Evolutionary conservation across 176 grass and related monocot species (phyloP), one percentile per base, ranked within the genome.

Genomic region (Tuctoria greenei): DNA sequence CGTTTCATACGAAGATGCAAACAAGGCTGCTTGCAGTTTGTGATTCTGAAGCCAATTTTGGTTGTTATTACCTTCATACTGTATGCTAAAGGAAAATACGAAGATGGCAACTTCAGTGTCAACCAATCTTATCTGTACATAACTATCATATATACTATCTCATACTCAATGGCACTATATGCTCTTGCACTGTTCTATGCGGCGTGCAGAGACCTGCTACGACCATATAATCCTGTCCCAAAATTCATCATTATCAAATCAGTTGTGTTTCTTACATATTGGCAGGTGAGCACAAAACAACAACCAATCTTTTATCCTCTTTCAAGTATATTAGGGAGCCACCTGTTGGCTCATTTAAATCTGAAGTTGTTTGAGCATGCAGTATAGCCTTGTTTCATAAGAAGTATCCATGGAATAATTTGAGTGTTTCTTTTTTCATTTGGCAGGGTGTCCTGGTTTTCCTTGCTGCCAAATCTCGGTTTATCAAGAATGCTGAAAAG

Each of bases 231-330:
- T 61, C 95, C 95, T 3, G 89, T 99, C 34, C 91, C 95, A 15
- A 99, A 99, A 81, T 99, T 99, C 73, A 89, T 95, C 72, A 92
- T 99, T 67, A 92, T 99, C 51, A 95, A 99, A 88, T 99, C 95
- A 9, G 91, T 99, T 7, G 95, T 99, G 18, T 99, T 99, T 81
- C 86, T 99, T 86, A 99, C 95, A 27, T 99, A 99, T 82, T 99
- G 91, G 95, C 95, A 99, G 91, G 95, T 99, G 90, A 63, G 59
- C 69, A 70, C 10, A 18, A 20, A n/a, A 64, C 18, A 65, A 2
- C 3, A 64, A 16, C 37, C 70, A 43, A 17, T 74, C n/a, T 11
- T 17, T 43, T 28, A 0, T 4, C 12, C 42, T 43, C 67, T 61
- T 83, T 44, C 5, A 14, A 37, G 12, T 73, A 62, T 79, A 47